These are phyloP conservation scores for Stagonosporopsis rhizophila DNA, from an alignment of 2,329 filamentous ascomycete species.

Conservation along the genomic window DNA sequence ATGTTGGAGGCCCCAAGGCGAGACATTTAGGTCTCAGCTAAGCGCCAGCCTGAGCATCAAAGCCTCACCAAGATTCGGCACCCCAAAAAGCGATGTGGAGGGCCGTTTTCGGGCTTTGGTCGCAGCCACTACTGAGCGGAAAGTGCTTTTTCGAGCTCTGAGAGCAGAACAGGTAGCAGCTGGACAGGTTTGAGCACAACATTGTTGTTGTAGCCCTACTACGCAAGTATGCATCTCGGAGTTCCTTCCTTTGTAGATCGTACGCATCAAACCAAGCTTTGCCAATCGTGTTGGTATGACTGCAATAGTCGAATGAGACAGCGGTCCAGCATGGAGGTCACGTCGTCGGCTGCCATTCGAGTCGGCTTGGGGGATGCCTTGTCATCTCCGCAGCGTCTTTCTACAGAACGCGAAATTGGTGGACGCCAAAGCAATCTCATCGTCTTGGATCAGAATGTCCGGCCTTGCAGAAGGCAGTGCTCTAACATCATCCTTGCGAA, in stretches of 20 bases:
- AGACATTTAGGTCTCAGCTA: conserved; percentile 18
- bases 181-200: neutral
- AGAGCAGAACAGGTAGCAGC: neutral
- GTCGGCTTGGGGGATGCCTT: conserved; percentile 9
- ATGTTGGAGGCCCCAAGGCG: conserved; percentile 11
- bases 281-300: conserved; percentile 16
- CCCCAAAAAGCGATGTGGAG: neutral
- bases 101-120: neutral
- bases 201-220: neutral
- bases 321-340: conserved; percentile 2
- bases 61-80: neutral
- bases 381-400: conserved; percentile 8
- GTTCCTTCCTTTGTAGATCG: neutral
- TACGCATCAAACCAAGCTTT: neutral
- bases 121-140: neutral
- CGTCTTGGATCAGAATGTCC: neutral
- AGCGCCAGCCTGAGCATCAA: conserved; percentile 2
- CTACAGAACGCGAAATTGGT: neutral
- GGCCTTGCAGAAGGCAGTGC: conserved; percentile 3
- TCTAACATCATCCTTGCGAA: neutral
- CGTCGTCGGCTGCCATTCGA: conserved; percentile 4
- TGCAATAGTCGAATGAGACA: conserved; percentile 20
- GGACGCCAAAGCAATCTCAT: conserved; percentile 1
- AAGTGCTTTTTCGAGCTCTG: neutral
- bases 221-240: neutral